phyloP scores from a whole-genome alignment of 352 stramenopile genomes.

The Pythium rhizo-oryzae region DNA sequence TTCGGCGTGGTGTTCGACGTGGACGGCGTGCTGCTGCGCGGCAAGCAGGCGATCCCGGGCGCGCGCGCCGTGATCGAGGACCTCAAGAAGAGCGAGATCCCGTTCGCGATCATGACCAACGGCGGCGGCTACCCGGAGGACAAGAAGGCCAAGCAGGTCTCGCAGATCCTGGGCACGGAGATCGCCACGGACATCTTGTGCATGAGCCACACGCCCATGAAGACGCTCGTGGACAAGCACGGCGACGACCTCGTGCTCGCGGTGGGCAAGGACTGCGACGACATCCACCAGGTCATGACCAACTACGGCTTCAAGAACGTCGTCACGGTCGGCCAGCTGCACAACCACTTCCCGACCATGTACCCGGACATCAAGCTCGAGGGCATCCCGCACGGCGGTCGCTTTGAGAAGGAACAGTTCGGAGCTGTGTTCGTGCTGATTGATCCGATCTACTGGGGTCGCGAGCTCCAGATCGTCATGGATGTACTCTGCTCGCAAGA shows the following conservation, averaged over 20 bases:
- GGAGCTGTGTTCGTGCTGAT: constrained; percentile 77
- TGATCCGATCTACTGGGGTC: constrained; percentile 78
- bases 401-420: constrained; percentile 58
- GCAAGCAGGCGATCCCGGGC: constrained; percentile 71
- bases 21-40: constrained; percentile 78
- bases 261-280: constrained; percentile 76
- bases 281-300: constrained; percentile 64
- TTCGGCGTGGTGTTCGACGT: constrained; percentile 87
- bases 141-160: constrained; percentile 77
- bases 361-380: constrained; percentile 79
- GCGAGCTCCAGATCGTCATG: constrained; percentile 78
- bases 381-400: constrained; percentile 42
- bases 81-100: constrained; percentile 56
- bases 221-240: constrained; percentile 62
- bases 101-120: constrained; percentile 89
- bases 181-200: constrained; percentile 58
- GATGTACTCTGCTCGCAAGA: constrained; percentile 68
- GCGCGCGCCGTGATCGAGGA: constrained; percentile 69
- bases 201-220: constrained; percentile 87
- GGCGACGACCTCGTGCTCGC: constrained; percentile 74
- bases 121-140: constrained; percentile 74
- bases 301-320: constrained; percentile 87
- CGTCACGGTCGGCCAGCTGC: constrained; percentile 73
- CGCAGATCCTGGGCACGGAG: constrained; percentile 62
- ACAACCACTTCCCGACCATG: constrained; percentile 78